Evolutionary conservation across 140 eudicot species (phyloP).

Genomic region (Stevia rebaudiana): DNA sequence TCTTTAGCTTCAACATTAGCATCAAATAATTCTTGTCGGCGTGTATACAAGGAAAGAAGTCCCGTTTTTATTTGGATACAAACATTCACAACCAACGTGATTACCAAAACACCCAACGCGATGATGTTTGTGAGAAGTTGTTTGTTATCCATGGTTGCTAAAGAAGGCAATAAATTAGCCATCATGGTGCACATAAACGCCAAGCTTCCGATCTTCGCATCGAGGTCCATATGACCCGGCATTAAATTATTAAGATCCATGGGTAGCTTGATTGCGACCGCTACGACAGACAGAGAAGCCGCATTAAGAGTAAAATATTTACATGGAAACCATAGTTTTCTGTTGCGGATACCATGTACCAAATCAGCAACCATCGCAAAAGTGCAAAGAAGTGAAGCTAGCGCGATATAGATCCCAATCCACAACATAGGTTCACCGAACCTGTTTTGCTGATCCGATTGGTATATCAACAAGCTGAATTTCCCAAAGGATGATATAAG

Average conservation of each 20-base stretch:
- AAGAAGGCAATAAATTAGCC: slow-evolving; percentile 14
- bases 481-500: not conserved
- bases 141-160: slow-evolving; percentile 12
- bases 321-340: not conserved
- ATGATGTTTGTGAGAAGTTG: slow-evolving; percentile 5
- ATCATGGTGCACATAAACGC: slow-evolving; percentile 1
- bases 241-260: slow-evolving; percentile 17
- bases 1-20: not conserved
- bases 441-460: not conserved
- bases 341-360: slow-evolving; percentile 1
- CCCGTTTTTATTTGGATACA: slow-evolving; percentile 4
- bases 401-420: not conserved
- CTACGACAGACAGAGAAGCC: not conserved
- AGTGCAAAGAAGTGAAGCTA: slow-evolving; percentile 6
- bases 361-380: not conserved
- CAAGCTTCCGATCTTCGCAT: not conserved
- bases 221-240: slow-evolving; percentile 10
- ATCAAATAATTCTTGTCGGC: not conserved
- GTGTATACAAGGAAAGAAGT: not conserved
- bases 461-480: not conserved
- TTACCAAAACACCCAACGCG: slow-evolving; percentile 12
- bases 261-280: slow-evolving; percentile 23
- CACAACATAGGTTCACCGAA: not conserved
- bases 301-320: not conserved
- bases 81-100: slow-evolving; percentile 25